phyloP scores from a whole-genome alignment of 306 rosid species.

The Gastrolobium villosum region DNA sequence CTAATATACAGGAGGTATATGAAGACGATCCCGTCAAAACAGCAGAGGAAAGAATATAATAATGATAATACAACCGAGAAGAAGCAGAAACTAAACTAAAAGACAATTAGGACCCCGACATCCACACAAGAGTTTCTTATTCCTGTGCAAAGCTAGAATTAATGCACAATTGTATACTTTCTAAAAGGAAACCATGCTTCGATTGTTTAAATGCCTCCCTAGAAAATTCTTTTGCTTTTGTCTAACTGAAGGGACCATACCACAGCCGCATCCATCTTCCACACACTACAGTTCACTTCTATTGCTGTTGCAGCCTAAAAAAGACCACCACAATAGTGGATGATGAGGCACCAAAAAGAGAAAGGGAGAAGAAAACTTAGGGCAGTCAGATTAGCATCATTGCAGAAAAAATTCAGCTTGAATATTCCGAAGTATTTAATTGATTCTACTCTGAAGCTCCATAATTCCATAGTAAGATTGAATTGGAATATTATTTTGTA shows the following conservation, averaged over 20 bases:
- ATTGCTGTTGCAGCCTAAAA: slow-evolving; percentile 17
- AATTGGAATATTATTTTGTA: too few species aligned
- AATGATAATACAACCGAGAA: slow-evolving; percentile 6
- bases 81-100: not conserved
- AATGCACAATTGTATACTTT: not conserved
- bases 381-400: slow-evolving; percentile 2
- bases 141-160: slow-evolving; percentile 19
- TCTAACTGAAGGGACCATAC: slow-evolving; percentile 24
- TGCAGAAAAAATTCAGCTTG: slow-evolving; percentile 6
- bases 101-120: not conserved
- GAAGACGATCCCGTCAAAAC: not conserved
- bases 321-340: not conserved
- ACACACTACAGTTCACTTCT: not conserved
- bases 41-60: slow-evolving; percentile 1
- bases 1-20: not conserved
- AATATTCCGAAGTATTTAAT: not conserved
- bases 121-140: not conserved
- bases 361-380: not conserved
- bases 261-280: slow-evolving; percentile 19
- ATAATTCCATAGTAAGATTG: not conserved
- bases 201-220: not conserved
- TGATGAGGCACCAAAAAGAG: slow-evolving; percentile 9
- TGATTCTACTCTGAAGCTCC: not conserved
- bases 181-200: not conserved
- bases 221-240: not conserved